phyloP scores from a whole-genome alignment of 805 yeast species.

The Tanozyma kutaoensis region DNA sequence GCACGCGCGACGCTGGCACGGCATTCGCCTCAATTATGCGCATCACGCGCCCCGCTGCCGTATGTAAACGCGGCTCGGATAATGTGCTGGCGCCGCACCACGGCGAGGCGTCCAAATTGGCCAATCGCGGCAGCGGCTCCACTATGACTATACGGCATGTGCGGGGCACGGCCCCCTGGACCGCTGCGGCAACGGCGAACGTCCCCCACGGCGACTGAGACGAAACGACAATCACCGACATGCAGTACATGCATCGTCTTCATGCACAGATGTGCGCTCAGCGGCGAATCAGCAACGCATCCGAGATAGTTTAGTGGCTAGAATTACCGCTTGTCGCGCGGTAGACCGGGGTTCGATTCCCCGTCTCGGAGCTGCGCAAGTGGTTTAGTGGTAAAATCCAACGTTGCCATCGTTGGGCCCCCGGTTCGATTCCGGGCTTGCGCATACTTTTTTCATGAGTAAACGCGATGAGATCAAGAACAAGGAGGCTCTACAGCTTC shows the following conservation, averaged over 20 bases:
- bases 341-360: conserved; percentile 13
- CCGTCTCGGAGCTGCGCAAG: conserved; percentile 12
- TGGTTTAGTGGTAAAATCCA: conserved; percentile 11
- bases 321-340: conserved; percentile 13
- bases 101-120: conserved; percentile 5
- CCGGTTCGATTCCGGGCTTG: conserved; percentile 12
- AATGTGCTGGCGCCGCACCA: conserved; percentile 17
- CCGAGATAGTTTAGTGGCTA: conserved; percentile 13
- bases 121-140: conserved; percentile 4
- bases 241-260: not conserved
- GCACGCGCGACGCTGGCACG: no score
- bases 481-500: conserved; percentile 33
- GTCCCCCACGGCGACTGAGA: conserved; percentile 8
- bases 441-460: conserved; percentile 7
- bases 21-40: not conserved
- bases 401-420: conserved; percentile 11
- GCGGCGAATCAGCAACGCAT: no score
- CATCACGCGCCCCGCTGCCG: not conserved
- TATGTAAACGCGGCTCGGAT: conserved; percentile 2
- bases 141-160: conserved; percentile 4
- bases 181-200: conserved; percentile 6
- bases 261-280: not conserved
- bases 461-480: conserved; percentile 29
- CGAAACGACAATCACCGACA: conserved; percentile 7
- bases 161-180: not conserved